Conservation (phyloP, 2,329 filamentous ascomycete genomes). For the Metarhizium album region DNA sequence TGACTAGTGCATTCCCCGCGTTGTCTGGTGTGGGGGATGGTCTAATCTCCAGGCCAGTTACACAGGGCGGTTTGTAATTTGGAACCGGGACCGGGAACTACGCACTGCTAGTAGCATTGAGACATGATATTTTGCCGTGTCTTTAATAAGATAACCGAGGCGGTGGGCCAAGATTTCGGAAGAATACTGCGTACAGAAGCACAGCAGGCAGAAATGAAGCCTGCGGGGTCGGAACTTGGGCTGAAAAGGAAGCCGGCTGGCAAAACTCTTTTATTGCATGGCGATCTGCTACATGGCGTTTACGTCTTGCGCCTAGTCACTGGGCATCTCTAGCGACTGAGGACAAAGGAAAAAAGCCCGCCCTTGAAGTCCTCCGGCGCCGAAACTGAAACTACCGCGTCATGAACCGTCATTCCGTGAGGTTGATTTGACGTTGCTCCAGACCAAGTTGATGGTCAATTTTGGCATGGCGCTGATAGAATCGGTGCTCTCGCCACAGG, state of each 20-base stretch:
- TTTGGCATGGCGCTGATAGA: conserved; percentile 19
- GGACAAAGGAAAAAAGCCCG: too few relatives aligned
- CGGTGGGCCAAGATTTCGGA: neutral
- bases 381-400: too few relatives aligned
- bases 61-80: neutral
- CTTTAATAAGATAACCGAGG: neutral
- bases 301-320: too few relatives aligned
- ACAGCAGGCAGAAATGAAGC: neutral
- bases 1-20: neutral
- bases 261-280: too few relatives aligned
- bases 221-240: neutral
- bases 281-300: too few relatives aligned
- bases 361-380: too few relatives aligned
- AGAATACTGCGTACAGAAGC: neutral
- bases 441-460: neutral
- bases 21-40: neutral
- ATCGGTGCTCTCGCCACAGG: conserved; percentile 32
- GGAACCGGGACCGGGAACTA: neutral
- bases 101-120: neutral
- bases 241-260: neutral
- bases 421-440: neutral
- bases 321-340: too few relatives aligned
- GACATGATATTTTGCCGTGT: neutral
- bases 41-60: neutral
- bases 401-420: too few relatives aligned